Evolutionary conservation across 2,329 filamentous ascomycete species (phyloP).

Genomic region (Arthrobotrys pseudoclavata): DNA sequence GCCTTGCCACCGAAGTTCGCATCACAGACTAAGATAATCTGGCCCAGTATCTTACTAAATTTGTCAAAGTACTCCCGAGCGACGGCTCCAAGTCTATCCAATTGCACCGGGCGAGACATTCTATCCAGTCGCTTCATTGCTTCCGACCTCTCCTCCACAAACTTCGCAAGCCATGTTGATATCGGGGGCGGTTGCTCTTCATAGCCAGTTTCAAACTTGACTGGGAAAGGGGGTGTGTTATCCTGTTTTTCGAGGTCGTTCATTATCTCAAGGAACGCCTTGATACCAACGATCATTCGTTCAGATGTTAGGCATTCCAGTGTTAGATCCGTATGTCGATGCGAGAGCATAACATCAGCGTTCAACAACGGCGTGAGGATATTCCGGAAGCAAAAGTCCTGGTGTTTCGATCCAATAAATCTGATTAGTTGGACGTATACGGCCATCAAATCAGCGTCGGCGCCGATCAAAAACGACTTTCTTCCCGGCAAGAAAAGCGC

Average conservation of each 20-base stretch:
- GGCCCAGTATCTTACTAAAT: slow-evolving; percentile 94
- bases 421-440: slow-evolving; percentile 93
- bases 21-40: slow-evolving; percentile 96
- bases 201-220: slow-evolving; percentile 67
- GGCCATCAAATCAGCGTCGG: slow-evolving; percentile 85
- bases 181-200: slow-evolving; percentile 63
- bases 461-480: slow-evolving; percentile 78
- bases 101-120: slow-evolving; percentile 76
- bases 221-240: slow-evolving; percentile 84
- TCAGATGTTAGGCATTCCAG: slow-evolving; percentile 96
- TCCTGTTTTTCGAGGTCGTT: slow-evolving; percentile 89
- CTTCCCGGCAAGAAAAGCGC: slow-evolving; percentile 85
- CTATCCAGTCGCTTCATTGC: slow-evolving; percentile 66
- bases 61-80: slow-evolving; percentile 87
- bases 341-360: slow-evolving; percentile 76
- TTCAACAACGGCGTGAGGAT: slow-evolving; percentile 97
- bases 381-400: slow-evolving; percentile 90
- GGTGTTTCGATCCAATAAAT: slow-evolving; percentile 92
- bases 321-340: slow-evolving; percentile 70
- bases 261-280: slow-evolving; percentile 93
- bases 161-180: slow-evolving; percentile 64
- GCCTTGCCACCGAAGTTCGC: slow-evolving; percentile 97
- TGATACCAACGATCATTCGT: slow-evolving; percentile 95
- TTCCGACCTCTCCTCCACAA: slow-evolving; percentile 62
- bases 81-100: slow-evolving; percentile 77